A percentile compares a stretch with the other conserved stretches of the same genome.
Evolutionary conservation across 768 basidiomycete genomes (phyloP).

Genomic region (Phlebiopsis gigantea): DNA sequence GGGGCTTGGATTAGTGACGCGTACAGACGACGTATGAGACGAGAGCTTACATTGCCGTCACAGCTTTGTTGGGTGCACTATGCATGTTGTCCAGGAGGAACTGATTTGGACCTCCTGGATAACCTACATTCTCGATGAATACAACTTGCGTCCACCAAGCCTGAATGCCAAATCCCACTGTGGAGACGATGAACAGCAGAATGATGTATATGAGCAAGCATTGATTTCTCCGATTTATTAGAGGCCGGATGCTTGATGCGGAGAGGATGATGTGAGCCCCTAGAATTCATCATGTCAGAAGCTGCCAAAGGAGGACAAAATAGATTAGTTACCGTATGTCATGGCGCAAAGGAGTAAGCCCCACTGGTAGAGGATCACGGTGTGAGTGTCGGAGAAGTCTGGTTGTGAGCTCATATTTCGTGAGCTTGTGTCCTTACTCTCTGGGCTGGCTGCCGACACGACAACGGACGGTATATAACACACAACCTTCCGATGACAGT

Average conservation of each 20-base stretch:
- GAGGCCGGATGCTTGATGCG: neutral
- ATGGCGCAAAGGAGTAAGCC: slow-evolving; percentile 8
- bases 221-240: neutral
- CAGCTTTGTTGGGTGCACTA: slow-evolving; percentile 16
- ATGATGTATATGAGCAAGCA: slow-evolving; percentile 9
- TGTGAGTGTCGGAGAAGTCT: neutral
- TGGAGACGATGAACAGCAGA: slow-evolving; percentile 17
- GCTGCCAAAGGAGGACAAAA: neutral
- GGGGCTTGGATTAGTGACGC: neutral
- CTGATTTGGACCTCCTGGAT: slow-evolving; percentile 18
- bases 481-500: no score
- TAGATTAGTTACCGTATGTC: slow-evolving; percentile 13
- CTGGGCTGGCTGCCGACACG: no score
- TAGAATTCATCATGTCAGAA: neutral
- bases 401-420: neutral
- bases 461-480: no score
- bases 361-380: slow-evolving; percentile 8
- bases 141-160: slow-evolving; percentile 18
- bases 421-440: no score
- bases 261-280: slow-evolving; percentile 10
- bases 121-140: slow-evolving; percentile 19
- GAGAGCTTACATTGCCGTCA: slow-evolving; percentile 22
- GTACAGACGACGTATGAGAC: neutral
- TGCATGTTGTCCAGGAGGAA: slow-evolving; percentile 18
- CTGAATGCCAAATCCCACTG: slow-evolving; percentile 18